Evolutionary conservation across 495 filamentous ascomycete genomes (phyloP).

Genomic region (Lepraria neglecta): DNA sequence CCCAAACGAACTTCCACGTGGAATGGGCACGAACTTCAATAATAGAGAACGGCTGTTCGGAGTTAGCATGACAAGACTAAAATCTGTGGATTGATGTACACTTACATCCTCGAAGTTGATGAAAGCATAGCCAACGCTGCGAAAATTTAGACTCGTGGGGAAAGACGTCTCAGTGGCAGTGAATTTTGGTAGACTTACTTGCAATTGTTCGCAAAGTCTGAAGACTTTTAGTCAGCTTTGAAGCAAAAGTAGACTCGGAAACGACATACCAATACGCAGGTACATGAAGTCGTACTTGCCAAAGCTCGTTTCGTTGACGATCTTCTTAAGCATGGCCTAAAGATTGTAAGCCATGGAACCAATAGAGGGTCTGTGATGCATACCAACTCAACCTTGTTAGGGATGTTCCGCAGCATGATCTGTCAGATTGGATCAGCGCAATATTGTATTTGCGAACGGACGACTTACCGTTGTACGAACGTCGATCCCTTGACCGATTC

Average conservation of each 20-base stretch:
- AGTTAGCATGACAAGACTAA: slow-evolving; percentile 4
- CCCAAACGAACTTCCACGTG: slow-evolving; percentile 26
- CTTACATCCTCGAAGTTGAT: slow-evolving; percentile 86
- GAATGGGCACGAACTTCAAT: slow-evolving; percentile 50
- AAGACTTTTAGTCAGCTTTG: slow-evolving; percentile 13
- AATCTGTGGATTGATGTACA: slow-evolving; percentile 9
- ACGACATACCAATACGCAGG: slow-evolving; percentile 65
- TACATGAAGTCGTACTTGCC: slow-evolving; percentile 94
- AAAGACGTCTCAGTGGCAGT: not conserved
- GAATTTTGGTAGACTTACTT: slow-evolving; percentile 53
- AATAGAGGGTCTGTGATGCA: slow-evolving; percentile 18
- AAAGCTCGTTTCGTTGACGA: slow-evolving; percentile 70
- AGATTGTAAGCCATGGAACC: slow-evolving; percentile 14
- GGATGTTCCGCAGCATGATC: slow-evolving; percentile 96
- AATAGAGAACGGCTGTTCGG: slow-evolving; percentile 63
- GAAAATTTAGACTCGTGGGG: slow-evolving; percentile 30
- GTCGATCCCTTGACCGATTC: slow-evolving; percentile 60
- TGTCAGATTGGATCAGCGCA: slow-evolving; percentile 34
- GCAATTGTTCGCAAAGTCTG: slow-evolving; percentile 81
- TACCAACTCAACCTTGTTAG: slow-evolving; percentile 79
- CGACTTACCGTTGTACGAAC: slow-evolving; percentile 64
- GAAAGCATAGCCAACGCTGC: slow-evolving; percentile 94
- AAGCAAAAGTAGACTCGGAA: slow-evolving; percentile 1
- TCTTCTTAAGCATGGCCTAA: slow-evolving; percentile 60
- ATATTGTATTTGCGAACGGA: not conserved